Percentiles rank a stretch among this genome's conserved stretches.
Conservation (phyloP, 441 rosid genomes). For the Omphalea diandra region DNA sequence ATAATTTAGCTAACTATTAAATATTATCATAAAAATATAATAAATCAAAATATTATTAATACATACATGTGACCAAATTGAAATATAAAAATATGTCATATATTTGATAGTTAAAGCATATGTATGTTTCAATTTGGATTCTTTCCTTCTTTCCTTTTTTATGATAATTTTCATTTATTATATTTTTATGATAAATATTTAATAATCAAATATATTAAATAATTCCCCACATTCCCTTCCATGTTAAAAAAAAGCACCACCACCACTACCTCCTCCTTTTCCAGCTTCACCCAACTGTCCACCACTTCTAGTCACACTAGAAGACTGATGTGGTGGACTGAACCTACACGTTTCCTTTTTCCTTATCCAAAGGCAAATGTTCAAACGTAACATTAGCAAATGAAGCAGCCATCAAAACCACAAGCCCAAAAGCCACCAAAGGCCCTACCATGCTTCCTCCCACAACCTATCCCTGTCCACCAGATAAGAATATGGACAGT, state of each 20-base stretch:
- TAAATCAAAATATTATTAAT: too few species aligned
- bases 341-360: slow-evolving; percentile 31
- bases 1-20: too few species aligned
- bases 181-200: too few species aligned
- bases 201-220: too few species aligned
- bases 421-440: slow-evolving; percentile 48
- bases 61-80: too few species aligned
- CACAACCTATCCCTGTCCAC: slow-evolving; percentile 63
- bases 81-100: too few species aligned
- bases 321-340: slow-evolving; percentile 50
- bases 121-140: too few species aligned
- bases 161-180: too few species aligned
- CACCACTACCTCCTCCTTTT: slow-evolving; percentile 24
- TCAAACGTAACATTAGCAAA: slow-evolving; percentile 64
- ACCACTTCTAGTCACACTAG: slow-evolving; percentile 57
- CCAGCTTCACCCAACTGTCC: slow-evolving; percentile 44
- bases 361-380: slow-evolving; percentile 59
- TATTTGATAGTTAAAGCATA: too few species aligned
- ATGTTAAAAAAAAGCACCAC: slow-evolving; percentile 29
- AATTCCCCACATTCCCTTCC: slow-evolving; percentile 38
- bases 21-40: too few species aligned
- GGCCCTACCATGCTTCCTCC: slow-evolving; percentile 67
- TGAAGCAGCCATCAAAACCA: slow-evolving; percentile 60
- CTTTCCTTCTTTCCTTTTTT: too few species aligned
- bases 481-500: slow-evolving; percentile 52